phyloP scores from a whole-genome alignment of 495 filamentous ascomycete species.

The Astrocystis sublimbata region DNA sequence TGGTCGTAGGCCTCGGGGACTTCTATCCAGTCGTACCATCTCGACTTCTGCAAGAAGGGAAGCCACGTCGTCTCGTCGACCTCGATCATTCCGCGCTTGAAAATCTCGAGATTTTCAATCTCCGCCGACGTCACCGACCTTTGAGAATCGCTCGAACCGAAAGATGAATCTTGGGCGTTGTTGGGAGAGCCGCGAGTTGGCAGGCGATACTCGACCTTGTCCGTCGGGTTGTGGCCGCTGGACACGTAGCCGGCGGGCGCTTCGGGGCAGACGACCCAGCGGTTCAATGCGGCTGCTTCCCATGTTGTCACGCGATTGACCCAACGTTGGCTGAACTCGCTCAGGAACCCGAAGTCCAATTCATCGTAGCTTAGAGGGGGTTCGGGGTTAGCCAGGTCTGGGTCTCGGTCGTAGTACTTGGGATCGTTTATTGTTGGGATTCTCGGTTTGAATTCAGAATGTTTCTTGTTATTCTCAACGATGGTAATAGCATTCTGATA shows the following conservation, averaged over 20 bases:
- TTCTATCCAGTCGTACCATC: background rate
- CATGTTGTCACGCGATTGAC: background rate
- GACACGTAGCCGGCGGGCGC: background rate
- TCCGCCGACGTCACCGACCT: background rate
- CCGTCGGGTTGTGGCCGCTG: background rate
- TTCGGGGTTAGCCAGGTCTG: background rate
- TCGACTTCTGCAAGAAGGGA: background rate
- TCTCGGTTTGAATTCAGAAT: background rate
- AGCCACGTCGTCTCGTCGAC: background rate
- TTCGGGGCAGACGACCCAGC: background rate
- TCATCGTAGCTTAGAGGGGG: background rate
- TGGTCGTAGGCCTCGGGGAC: background rate
- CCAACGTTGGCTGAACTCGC: background rate
- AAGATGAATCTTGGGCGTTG: background rate
- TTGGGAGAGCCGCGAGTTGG: background rate
- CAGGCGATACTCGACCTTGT: background rate
- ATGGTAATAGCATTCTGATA: background rate
- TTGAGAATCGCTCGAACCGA: background rate
- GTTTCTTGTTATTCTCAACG: background rate
- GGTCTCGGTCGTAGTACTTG: conserved; percentile 8
- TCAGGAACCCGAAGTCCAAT: background rate
- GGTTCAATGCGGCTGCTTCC: conserved; percentile 2
- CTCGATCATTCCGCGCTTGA: background rate
- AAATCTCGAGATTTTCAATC: background rate
- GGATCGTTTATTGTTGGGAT: background rate